These are phyloP conservation scores for Colletotrichum sidae DNA, from an alignment of 2,329 filamentous ascomycete genomes.

Conservation along the genomic window DNA sequence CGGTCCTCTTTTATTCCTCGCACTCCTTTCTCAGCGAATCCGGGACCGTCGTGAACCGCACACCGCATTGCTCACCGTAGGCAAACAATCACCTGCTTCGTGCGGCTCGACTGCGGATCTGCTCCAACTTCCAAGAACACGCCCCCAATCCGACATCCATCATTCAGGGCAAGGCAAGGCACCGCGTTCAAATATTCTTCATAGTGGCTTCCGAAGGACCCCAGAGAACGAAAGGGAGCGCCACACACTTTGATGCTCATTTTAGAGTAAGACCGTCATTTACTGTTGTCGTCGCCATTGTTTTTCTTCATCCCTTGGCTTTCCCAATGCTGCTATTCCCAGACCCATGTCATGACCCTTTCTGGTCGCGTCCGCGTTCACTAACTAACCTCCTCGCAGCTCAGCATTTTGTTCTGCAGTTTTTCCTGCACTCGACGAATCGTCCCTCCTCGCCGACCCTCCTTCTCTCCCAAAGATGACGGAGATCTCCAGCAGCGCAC, in stretches of 20 bases:
- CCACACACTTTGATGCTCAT: conserved; percentile 42
- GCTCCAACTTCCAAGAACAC: conserved; percentile 1
- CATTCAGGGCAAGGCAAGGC: background rate
- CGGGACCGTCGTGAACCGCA: background rate
- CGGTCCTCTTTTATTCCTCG: conserved; percentile 23
- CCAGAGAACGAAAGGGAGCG: conserved; percentile 25
- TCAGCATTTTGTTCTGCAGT: conserved; percentile 42
- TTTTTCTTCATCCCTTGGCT: conserved; percentile 4
- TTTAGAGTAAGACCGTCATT: conserved; percentile 43
- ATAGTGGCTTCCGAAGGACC: background rate
- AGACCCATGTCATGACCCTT: too few relatives aligned
- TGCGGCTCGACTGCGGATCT: background rate
- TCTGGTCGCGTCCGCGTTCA: too few relatives aligned
- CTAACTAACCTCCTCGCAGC: background rate
- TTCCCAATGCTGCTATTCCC: background rate
- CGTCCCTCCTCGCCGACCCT: conserved; percentile 45
- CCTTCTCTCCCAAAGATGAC: conserved; percentile 11
- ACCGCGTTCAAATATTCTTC: conserved; percentile 12
- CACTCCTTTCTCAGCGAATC: too few relatives aligned
- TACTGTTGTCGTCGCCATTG: conserved; percentile 6
- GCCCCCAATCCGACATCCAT: conserved; percentile 12
- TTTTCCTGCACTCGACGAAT: conserved; percentile 42
- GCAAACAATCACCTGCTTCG: too few relatives aligned
- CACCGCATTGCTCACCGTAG: background rate
- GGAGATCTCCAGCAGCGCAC: conserved; percentile 33